These are phyloP conservation scores for Xylariales sp. DNA, from an alignment of 2,329 filamentous ascomycete genomes.

Conservation along the genomic window DNA sequence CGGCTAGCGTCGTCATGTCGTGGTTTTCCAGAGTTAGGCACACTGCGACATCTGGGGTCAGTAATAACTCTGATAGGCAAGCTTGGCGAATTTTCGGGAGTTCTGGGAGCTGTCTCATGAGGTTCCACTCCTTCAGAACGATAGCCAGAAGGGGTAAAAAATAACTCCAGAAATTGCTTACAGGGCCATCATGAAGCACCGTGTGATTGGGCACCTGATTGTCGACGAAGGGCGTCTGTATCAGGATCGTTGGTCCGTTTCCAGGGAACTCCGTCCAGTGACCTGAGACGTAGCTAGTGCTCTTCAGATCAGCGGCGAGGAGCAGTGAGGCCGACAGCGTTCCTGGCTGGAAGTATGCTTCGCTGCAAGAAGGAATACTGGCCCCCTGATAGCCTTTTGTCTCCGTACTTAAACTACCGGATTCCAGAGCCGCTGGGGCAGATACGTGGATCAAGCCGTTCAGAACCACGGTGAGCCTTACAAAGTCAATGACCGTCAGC, in stretches of 20 bases:
- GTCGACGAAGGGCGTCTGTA: slow-evolving; percentile 25
- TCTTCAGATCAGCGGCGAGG: slow-evolving; percentile 25
- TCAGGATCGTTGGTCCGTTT: slow-evolving; percentile 26
- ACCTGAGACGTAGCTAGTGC: slow-evolving; percentile 22
- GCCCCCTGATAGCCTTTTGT: background rate
- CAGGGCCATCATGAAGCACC: slow-evolving; percentile 26
- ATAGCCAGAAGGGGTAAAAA: no score
- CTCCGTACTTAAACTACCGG: slow-evolving; percentile 9
- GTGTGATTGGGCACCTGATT: slow-evolving; percentile 21
- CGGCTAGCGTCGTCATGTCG: no score
- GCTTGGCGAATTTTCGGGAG: no score
- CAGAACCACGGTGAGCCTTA: slow-evolving; percentile 25
- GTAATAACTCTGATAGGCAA: no score
- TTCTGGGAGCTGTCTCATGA: no score
- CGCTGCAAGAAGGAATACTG: slow-evolving; percentile 7
- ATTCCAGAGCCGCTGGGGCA: slow-evolving; percentile 18
- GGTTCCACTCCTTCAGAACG: no score
- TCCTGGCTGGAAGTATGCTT: slow-evolving; percentile 26
- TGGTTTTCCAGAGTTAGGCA: no score
- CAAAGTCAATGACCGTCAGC: background rate
- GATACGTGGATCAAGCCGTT: slow-evolving; percentile 29
- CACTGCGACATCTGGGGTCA: no score
- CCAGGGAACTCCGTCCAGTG: slow-evolving; percentile 31
- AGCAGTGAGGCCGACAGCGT: slow-evolving; percentile 25
- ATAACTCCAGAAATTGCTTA: no score